Percentiles rank a stretch among this genome's conserved stretches.
phyloP scores from a whole-genome alignment of 1,284 basidiomycete species.

The Ustilago cynodontis region DNA sequence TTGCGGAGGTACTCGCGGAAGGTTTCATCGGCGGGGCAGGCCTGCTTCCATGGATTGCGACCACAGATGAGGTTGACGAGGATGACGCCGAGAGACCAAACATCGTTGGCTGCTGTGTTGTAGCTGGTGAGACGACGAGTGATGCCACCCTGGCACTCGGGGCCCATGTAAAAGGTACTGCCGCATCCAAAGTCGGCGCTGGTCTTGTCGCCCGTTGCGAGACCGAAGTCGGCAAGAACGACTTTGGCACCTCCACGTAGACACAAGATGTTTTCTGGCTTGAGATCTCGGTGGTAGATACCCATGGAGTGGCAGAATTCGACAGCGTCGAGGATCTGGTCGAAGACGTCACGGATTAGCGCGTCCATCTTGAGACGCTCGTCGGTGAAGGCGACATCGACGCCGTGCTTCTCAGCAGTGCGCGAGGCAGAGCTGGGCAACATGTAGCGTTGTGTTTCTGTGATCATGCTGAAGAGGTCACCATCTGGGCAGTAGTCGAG shows the following conservation, averaged over 20 bases:
- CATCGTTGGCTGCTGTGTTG: conserved; percentile 79
- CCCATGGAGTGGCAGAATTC: conserved; percentile 80
- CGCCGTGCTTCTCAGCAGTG: conserved; percentile 38
- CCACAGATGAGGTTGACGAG: conserved; percentile 91
- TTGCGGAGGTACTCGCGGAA: conserved; percentile 73
- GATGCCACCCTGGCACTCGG: conserved; percentile 92
- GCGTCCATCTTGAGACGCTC: conserved; percentile 60
- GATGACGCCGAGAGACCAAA: conserved; percentile 93
- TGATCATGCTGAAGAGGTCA: conserved; percentile 86
- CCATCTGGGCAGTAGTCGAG: conserved; percentile 83
- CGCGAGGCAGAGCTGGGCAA: conserved; percentile 30
- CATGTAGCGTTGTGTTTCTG: conserved; percentile 78
- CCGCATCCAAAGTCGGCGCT: conserved; percentile 95
- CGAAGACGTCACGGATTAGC: conserved; percentile 65
- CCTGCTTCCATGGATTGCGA: conserved; percentile 87
- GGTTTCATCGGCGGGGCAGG: conserved; percentile 79
- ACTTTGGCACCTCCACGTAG: conserved; percentile 80
- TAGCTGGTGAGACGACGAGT: conserved; percentile 74
- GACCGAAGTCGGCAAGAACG: conserved; percentile 94
- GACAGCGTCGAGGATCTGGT: conserved; percentile 86
- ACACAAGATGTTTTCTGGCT: conserved; percentile 97
- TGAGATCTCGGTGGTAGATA: conserved; percentile 96
- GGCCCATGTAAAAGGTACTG: conserved; percentile 95
- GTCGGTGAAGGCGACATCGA: conserved; percentile 49
- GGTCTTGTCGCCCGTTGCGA: conserved; percentile 88